Evolutionary conservation across 2,329 filamentous ascomycete genomes (phyloP).

Genomic region (Aspergillus sojae): DNA sequence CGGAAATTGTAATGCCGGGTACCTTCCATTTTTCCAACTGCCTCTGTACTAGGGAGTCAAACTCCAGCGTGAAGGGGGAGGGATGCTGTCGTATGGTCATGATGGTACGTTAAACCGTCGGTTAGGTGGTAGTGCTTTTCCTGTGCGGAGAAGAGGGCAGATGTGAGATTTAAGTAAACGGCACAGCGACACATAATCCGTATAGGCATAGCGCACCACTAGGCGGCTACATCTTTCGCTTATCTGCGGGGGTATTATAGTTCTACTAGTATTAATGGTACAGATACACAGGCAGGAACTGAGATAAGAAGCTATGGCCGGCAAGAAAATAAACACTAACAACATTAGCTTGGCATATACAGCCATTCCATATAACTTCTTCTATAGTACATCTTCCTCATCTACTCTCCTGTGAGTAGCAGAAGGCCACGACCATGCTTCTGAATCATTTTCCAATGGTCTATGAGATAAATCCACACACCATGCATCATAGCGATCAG

Average conservation of each 20-base stretch:
- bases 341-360: neutral
- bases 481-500: neutral
- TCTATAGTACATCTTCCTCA: neutral
- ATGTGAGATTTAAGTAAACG: neutral
- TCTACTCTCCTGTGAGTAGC: neutral
- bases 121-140: neutral
- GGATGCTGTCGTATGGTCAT: slow-evolving; percentile 7
- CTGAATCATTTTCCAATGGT: neutral
- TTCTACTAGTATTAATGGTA: neutral
- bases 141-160: neutral
- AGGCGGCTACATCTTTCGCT: neutral
- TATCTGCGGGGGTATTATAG: neutral
- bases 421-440: neutral
- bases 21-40: slow-evolving; percentile 31
- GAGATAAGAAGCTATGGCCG: neutral
- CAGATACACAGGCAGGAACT: neutral
- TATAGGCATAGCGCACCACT: neutral
- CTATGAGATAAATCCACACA: neutral
- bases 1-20: slow-evolving; percentile 33
- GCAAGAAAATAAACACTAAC: neutral
- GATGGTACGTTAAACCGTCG: neutral
- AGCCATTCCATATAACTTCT: neutral
- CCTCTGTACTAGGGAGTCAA: slow-evolving; percentile 23
- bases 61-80: slow-evolving; percentile 18
- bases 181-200: neutral